phyloP scores from a whole-genome alignment of 352 stramenopile species.

The Phytophthora sojae region DNA sequence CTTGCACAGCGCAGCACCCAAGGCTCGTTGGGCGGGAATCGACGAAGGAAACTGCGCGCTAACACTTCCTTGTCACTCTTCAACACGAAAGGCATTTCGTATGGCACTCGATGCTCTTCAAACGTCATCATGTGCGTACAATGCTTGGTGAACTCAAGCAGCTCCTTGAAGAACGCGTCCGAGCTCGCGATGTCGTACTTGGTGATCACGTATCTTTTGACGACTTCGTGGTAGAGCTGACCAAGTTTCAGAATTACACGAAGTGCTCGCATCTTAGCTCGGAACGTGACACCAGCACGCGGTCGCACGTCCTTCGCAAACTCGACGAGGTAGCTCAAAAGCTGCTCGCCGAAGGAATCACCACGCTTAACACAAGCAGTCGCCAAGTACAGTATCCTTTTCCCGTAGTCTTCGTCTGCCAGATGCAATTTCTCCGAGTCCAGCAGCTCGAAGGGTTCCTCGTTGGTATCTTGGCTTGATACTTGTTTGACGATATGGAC shows the following conservation, averaged over 20 bases:
- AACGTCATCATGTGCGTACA: constrained; percentile 56
- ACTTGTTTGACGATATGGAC: constrained; percentile 21
- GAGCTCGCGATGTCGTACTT: constrained; percentile 29
- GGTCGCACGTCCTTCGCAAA: constrained; percentile 56
- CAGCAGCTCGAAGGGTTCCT: constrained; percentile 47
- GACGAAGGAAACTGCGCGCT: constrained; percentile 52
- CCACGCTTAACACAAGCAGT: constrained; percentile 24
- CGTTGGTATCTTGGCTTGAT: constrained; percentile 20
- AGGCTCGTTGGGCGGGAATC: constrained; percentile 31
- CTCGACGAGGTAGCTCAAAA: constrained; percentile 46
- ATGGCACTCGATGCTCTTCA: constrained; percentile 63
- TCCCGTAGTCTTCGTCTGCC: constrained; percentile 46
- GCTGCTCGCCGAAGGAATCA: constrained; percentile 28
- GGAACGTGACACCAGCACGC: constrained; percentile 60
- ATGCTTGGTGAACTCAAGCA: constrained; percentile 43
- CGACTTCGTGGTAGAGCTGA: constrained; percentile 30
- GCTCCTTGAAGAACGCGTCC: constrained; percentile 41
- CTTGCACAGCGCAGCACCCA: constrained; percentile 54
- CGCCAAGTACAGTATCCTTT: constrained; percentile 44
- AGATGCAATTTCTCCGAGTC: constrained; percentile 36
- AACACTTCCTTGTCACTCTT: constrained; percentile 57
- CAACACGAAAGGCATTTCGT: constrained; percentile 51
- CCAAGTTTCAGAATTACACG: constrained; percentile 44
- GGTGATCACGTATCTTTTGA: constrained; percentile 28
- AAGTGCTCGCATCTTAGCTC: constrained; percentile 59